These are phyloP conservation scores for Schoenoplectus triqueter DNA, from an alignment of 202 grass and related monocot species.

Conservation along the genomic window DNA sequence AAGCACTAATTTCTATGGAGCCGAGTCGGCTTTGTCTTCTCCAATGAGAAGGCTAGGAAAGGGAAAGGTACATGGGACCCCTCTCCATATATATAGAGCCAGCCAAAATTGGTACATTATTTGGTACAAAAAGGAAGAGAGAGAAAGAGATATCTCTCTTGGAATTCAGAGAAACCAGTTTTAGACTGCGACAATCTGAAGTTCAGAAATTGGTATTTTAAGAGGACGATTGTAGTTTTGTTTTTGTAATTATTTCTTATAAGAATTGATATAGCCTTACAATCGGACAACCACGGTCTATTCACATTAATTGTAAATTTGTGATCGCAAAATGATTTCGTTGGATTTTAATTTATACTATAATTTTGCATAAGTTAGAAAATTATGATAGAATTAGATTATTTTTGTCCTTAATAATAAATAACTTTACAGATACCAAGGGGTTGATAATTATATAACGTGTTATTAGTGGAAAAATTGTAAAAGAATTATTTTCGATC, in stretches of 20 bases:
- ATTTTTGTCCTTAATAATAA: background rate
- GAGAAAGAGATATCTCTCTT: slow-evolving; percentile 31
- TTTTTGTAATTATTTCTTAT: background rate
- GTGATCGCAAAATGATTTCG: background rate
- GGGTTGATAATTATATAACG: background rate
- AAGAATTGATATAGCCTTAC: background rate
- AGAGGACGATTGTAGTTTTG: slow-evolving; percentile 25
- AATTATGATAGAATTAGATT: background rate
- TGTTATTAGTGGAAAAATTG: too few species aligned
- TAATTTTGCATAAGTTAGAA: background rate
- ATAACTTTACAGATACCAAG: background rate
- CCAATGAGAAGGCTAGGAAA: slow-evolving; percentile 69
- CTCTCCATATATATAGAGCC: slow-evolving; percentile 38
- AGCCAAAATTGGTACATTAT: slow-evolving; percentile 37
- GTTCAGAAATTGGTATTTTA: slow-evolving; percentile 32
- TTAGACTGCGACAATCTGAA: slow-evolving; percentile 35
- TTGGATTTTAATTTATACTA: background rate
- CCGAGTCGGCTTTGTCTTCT: slow-evolving; percentile 54
- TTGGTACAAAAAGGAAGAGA: slow-evolving; percentile 43
- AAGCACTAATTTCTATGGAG: slow-evolving; percentile 55
- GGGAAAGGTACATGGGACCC: slow-evolving; percentile 40
- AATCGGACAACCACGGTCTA: background rate
- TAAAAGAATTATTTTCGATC: background rate
- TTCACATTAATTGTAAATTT: background rate
- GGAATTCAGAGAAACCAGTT: slow-evolving; percentile 49